Base-by-base conservation (phyloP, 2,329 filamentous ascomycete genomes). In the Penicillium sp. region DNA sequence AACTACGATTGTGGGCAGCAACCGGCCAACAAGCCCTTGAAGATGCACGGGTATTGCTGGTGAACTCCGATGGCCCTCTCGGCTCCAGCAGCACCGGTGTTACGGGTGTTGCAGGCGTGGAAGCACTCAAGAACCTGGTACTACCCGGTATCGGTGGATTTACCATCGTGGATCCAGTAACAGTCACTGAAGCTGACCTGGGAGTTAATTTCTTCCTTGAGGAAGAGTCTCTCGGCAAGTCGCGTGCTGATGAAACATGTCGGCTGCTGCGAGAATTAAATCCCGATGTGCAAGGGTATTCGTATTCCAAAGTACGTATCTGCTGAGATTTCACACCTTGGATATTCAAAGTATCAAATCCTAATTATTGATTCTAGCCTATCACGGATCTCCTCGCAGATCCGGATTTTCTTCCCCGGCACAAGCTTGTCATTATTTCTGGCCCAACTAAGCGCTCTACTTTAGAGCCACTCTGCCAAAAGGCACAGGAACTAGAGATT, bases 161-260 rank as follows among this genome's bases (percentile, higher is more conserved):
- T 73, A 96, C 91, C 0, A 96, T 99, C 60, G 88, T 90, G 52
- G 95, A 99, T 69, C 87, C 89, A 7, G 85, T 87, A 1, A 74
- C 83, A 2, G 93, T 99, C n/a, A 81, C 80, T 1, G 88, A 96
- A 65, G 82, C 87, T 43, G 95, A 99, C 69, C 80, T 99, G 42
- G 95, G 96, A 4, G 89, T 97, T 61, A 99, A 99, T 77, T 99
- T 99, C 82, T 99, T 99, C 69, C 81, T 99, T 0, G 91, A 96
- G 60, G 87, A 95, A 66, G 80, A 82, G 49, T 89, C 87, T 62
- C 73, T 96, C 37, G 93, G 92, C 53, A 88, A 87, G 68, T 87
- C 87, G 26, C 87, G 95, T 64, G 91, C 93, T 1, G 84, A 92
- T 72, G 88, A 90, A 70, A 90, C 89, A 54, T 88, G 88, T 57